Evolutionary conservation across 176 grass and related monocot species (phyloP).

Genomic region (Rhipidocladum racemiflorum): DNA sequence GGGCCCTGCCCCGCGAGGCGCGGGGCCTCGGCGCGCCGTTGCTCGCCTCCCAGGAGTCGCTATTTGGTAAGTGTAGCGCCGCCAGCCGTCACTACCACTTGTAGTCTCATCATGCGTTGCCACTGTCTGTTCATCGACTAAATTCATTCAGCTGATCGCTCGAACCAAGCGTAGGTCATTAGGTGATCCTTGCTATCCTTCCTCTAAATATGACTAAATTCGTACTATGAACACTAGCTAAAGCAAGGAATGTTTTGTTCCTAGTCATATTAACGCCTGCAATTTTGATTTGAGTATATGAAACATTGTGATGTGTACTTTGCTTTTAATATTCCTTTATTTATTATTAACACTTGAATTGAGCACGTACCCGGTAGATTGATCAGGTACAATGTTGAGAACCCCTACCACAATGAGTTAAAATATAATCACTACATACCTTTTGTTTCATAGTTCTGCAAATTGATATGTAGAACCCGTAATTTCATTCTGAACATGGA

Average conservation of each 20-base stretch:
- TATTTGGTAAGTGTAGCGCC: constrained; percentile 38
- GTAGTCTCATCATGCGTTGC: background rate
- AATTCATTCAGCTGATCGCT: background rate
- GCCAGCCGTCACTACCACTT: background rate
- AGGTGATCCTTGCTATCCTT: background rate
- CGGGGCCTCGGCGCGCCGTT: constrained; percentile 12
- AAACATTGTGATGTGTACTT: background rate
- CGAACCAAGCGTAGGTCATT: background rate
- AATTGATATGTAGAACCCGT: background rate
- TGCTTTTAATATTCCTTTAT: background rate
- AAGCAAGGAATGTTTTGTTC: background rate
- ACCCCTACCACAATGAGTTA: background rate
- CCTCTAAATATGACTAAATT: background rate
- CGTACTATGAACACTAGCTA: background rate
- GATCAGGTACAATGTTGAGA: background rate
- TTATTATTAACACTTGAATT: constrained; percentile 1
- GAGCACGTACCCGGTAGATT: background rate
- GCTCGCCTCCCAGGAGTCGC: too few relatives aligned
- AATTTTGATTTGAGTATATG: background rate
- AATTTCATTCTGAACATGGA: background rate
- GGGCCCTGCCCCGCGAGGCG: too few relatives aligned
- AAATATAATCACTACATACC: background rate
- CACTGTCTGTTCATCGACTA: background rate
- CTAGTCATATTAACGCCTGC: background rate
- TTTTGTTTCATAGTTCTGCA: background rate